These are phyloP conservation scores for Aureobasidium musti DNA, from an alignment of 2,329 filamentous ascomycete genomes.

Conservation along the genomic window DNA sequence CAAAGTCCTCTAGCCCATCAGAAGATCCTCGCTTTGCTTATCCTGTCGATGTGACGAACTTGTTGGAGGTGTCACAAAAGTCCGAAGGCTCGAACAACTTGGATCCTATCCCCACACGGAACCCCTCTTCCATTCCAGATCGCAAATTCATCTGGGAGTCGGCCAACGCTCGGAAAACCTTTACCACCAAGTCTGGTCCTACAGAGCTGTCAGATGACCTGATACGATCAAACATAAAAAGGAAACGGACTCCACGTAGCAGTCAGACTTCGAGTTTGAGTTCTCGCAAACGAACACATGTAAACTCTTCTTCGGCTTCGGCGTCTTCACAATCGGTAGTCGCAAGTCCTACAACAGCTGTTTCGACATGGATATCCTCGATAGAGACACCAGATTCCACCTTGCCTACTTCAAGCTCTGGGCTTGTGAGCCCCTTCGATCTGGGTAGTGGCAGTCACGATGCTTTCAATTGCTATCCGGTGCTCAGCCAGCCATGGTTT, in stretches of 20 bases:
- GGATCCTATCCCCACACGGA: not conserved
- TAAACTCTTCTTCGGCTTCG: not conserved
- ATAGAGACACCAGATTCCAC: not conserved
- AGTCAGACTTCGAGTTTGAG: not conserved
- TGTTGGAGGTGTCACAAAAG: not conserved
- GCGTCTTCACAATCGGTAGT: not conserved
- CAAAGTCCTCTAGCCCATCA: not conserved
- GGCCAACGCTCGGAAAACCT: not conserved
- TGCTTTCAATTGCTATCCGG: constrained; percentile 40
- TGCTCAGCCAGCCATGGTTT: constrained; percentile 39
- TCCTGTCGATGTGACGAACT: not conserved
- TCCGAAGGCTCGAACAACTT: not conserved
- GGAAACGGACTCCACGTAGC: not conserved
- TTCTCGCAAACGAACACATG: not conserved
- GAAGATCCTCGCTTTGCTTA: not conserved
- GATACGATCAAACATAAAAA: constrained; percentile 4
- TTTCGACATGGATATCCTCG: constrained; percentile 11
- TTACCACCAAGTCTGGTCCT: not conserved
- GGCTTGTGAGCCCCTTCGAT: constrained; percentile 28
- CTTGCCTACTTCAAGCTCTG: not conserved
- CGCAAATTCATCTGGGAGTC: constrained; percentile 21
- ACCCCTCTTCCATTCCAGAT: not conserved
- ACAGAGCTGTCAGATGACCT: not conserved
- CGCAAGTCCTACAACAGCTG: not conserved
- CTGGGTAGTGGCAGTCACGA: constrained; percentile 32